These are phyloP conservation scores for Ceratobasidium sp. DNA, from an alignment of 1,284 basidiomycete genomes.

Conservation along the genomic window DNA sequence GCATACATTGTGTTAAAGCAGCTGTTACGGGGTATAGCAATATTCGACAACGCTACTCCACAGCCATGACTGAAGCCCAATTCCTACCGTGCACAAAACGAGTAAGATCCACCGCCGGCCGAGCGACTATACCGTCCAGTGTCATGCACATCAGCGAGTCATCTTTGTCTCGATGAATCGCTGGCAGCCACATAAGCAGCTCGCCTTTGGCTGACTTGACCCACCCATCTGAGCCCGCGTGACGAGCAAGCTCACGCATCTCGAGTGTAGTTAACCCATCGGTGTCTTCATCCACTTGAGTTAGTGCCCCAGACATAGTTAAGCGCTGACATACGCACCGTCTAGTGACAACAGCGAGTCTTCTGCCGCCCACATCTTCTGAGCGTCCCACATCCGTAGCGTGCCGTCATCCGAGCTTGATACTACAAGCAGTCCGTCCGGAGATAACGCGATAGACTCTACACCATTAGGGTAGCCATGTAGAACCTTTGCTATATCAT, in stretches of 20 bases:
- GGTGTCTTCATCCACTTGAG: background rate
- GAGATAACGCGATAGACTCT: no score
- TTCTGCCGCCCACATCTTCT: background rate
- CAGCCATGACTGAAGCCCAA: background rate
- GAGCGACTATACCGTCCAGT: background rate
- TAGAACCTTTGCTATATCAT: no score
- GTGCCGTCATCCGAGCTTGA: constrained; percentile 1
- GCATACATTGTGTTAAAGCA: no score
- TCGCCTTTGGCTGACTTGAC: background rate
- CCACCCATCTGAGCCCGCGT: background rate
- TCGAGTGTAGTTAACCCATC: background rate
- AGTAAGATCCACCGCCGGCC: background rate
- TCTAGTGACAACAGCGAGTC: background rate
- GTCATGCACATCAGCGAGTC: background rate
- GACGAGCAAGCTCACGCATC: background rate
- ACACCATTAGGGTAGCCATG: no score
- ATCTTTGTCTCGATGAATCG: background rate
- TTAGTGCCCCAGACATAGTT: background rate
- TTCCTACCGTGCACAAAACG: background rate
- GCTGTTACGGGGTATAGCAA: no score
- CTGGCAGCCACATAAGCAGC: background rate
- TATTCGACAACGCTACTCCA: no score
- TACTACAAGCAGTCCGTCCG: background rate
- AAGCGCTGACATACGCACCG: background rate
- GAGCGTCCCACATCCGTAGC: background rate